A percentile compares a stretch with the other conserved stretches of the same genome.
phyloP scores from a whole-genome alignment of 1,139 yeast species.

The Blastobotrys capitulatus region DNA sequence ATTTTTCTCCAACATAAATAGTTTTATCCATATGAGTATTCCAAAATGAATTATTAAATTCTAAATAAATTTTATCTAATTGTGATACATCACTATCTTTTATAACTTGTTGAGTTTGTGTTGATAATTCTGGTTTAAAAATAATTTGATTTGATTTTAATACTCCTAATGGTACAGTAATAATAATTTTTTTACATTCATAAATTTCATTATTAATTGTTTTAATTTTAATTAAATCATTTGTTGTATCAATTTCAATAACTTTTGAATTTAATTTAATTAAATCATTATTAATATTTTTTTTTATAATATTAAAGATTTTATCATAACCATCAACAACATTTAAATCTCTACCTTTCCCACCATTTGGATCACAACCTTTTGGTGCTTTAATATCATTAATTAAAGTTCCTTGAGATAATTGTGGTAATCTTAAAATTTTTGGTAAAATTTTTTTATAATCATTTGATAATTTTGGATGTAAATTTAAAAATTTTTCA shows the following conservation, averaged over 20 bases:
- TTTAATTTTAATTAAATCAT: conserved; percentile 20
- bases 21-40: conserved; percentile 35
- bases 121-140: conserved; percentile 47
- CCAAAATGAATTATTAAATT: conserved; percentile 69
- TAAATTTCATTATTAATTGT: conserved; percentile 30
- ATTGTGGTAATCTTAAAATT: conserved; percentile 51
- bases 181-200: conserved; percentile 50
- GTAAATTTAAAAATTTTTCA: conserved; percentile 42
- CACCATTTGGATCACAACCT: conserved; percentile 43
- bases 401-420: conserved; percentile 69
- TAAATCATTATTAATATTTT: conserved; percentile 37
- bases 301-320: conserved; percentile 21
- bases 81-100: conserved; percentile 57
- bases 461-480: conserved; percentile 37
- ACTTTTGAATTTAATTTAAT: conserved; percentile 48
- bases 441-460: conserved; percentile 49
- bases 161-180: conserved; percentile 72
- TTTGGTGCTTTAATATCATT: conserved; percentile 22
- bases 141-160: conserved; percentile 45
- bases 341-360: conserved; percentile 83
- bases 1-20: conserved; percentile 41
- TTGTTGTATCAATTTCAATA: conserved; percentile 32
- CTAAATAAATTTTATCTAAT: conserved; percentile 76
- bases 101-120: conserved; percentile 41
- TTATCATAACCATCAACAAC: conserved; percentile 66